Percentiles rank a stretch among this genome's conserved stretches.
Conservation (phyloP, 2,329 filamentous ascomycete species). For the Trichoderma oligosporum region DNA sequence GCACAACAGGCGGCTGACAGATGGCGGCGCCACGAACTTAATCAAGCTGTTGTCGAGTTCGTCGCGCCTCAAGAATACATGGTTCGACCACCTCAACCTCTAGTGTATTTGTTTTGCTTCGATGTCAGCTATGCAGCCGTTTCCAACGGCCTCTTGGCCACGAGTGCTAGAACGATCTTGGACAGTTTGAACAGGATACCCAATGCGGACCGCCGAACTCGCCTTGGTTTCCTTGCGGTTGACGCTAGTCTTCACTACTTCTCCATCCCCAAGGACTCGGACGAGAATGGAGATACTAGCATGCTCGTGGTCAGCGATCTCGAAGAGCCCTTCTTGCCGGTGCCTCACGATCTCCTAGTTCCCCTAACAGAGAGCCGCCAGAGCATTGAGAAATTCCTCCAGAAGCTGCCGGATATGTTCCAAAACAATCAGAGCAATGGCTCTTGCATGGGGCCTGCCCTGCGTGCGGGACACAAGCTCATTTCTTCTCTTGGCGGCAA, state of each 20-base stretch:
- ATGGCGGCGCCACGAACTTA: slow-evolving; percentile 88
- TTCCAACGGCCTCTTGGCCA: slow-evolving; percentile 85
- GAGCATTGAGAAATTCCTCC: slow-evolving; percentile 87
- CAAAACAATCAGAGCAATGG: slow-evolving; percentile 84
- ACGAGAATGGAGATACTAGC: slow-evolving; percentile 77
- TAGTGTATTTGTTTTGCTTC: slow-evolving; percentile 93
- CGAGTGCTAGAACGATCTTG: slow-evolving; percentile 85
- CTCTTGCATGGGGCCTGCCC: slow-evolving; percentile 92
- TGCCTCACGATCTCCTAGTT: slow-evolving; percentile 86
- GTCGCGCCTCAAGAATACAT: slow-evolving; percentile 99
- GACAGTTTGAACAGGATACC: slow-evolving; percentile 96
- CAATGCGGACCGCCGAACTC: slow-evolving; percentile 90
- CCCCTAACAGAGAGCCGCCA: slow-evolving; percentile 82
- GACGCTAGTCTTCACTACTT: slow-evolving; percentile 97
- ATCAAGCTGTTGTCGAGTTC: slow-evolving; percentile 95
- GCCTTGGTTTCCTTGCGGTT: slow-evolving; percentile 91
- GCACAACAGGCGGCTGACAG: slow-evolving; percentile 87
- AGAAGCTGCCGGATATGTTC: slow-evolving; percentile 94
- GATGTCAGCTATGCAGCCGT: slow-evolving; percentile 91
- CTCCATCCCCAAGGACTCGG: slow-evolving; percentile 81
- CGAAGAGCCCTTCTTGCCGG: slow-evolving; percentile 93
- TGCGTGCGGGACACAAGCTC: slow-evolving; percentile 90
- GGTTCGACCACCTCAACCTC: slow-evolving; percentile 91
- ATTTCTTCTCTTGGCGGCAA: slow-evolving; percentile 94
- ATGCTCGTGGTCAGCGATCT: slow-evolving; percentile 95